These are phyloP conservation scores for Isatis lusitanica DNA, from an alignment of 441 rosid species.

Conservation along the genomic window DNA sequence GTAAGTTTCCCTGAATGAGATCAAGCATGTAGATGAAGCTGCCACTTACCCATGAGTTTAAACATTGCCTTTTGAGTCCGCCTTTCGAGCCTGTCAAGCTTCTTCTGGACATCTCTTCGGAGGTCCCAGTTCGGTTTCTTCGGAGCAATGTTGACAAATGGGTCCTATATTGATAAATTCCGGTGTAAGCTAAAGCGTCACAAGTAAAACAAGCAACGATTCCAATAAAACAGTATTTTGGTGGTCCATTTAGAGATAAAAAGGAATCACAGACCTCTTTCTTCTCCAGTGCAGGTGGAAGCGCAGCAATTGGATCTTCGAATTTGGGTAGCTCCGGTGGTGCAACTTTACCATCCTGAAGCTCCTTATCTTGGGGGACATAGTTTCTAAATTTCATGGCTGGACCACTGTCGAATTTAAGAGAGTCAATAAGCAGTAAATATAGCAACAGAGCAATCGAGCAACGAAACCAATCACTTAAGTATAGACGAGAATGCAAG, in stretches of 20 bases:
- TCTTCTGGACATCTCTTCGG: constrained; percentile 93
- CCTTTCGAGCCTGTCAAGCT: constrained; percentile 92
- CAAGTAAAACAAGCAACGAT: neutral
- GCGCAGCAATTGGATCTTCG: constrained; percentile 73
- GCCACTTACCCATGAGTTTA: constrained; percentile 79
- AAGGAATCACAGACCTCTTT: constrained; percentile 52
- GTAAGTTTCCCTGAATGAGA: neutral
- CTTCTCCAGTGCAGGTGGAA: constrained; percentile 62
- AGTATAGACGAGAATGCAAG: neutral
- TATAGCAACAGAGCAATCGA: neutral
- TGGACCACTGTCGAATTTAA: constrained; percentile 48
- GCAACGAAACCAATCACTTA: constrained; percentile 3
- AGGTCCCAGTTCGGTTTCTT: constrained; percentile 99
- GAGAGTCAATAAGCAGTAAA: neutral
- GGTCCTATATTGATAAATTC: constrained; percentile 55
- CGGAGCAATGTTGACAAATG: constrained; percentile 93
- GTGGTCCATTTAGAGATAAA: neutral
- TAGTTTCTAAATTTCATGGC: constrained; percentile 90
- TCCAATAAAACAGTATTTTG: neutral
- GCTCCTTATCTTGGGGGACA: constrained; percentile 88
- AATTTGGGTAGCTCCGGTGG: constrained; percentile 93
- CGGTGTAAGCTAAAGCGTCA: constrained; percentile 1
- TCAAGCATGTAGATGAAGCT: neutral
- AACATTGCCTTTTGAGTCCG: constrained; percentile 79
- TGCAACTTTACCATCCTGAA: constrained; percentile 82